phyloP scores from a whole-genome alignment of 331 rosid species.

The Malus hybrid region DNA sequence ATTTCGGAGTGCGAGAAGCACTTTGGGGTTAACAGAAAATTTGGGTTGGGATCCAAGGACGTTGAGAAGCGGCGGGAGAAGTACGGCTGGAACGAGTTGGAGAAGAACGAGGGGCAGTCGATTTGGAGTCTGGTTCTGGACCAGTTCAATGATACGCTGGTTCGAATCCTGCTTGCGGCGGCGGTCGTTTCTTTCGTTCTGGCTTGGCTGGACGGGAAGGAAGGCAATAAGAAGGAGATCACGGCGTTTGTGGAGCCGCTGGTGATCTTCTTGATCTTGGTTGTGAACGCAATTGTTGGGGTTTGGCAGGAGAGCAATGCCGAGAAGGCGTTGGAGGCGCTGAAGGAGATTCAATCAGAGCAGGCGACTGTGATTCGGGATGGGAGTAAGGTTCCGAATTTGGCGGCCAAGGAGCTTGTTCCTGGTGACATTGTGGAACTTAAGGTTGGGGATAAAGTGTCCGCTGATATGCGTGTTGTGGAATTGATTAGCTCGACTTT shows the following conservation, averaged over 20 bases:
- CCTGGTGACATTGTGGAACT: conserved; percentile 73
- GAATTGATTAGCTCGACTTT: conserved; percentile 69
- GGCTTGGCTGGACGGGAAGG: conserved; percentile 63
- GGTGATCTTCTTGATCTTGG: conserved; percentile 65
- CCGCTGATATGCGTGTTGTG: conserved; percentile 78
- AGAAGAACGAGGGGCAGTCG: conserved; percentile 64
- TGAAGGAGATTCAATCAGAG: conserved; percentile 73
- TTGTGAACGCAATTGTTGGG: conserved; percentile 66
- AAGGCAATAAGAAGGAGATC: conserved; percentile 64
- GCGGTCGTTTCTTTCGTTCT: conserved; percentile 68
- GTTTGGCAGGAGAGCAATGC: conserved; percentile 90
- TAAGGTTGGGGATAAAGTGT: conserved; percentile 75
- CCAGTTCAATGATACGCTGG: conserved; percentile 76
- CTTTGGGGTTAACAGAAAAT: conserved; percentile 27
- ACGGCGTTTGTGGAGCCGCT: conserved; percentile 76
- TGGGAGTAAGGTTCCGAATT: conserved; percentile 13
- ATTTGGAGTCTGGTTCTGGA: conserved; percentile 55
- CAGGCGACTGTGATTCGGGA: conserved; percentile 45
- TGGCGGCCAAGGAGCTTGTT: conserved; percentile 50
- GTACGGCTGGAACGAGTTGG: conserved; percentile 59
- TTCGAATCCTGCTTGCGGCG: conserved; percentile 61
- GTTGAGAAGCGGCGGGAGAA: conserved; percentile 41
- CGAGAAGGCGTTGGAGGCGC: conserved; percentile 75
- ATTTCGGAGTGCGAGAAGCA: conserved; percentile 55
- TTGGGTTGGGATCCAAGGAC: conserved; percentile 33